Evolutionary conservation across 2,329 filamentous ascomycete species (phyloP).

Genomic region (Scopulariopsis brevicaulis): DNA sequence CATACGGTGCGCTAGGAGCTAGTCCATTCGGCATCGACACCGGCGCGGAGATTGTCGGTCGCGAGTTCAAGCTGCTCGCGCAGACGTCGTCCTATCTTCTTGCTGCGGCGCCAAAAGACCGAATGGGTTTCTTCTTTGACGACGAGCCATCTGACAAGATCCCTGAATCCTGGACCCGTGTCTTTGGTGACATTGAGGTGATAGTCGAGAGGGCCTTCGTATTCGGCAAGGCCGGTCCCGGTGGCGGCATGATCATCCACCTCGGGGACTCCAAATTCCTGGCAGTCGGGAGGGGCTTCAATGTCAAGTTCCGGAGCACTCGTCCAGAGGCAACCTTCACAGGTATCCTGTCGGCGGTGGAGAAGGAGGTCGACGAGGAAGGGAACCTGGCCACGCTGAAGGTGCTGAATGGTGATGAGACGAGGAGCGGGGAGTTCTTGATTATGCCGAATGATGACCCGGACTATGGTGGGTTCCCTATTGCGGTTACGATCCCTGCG

Average conservation of each 20-base stretch:
- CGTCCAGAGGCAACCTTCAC: conserved; percentile 21
- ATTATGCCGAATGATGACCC: conserved; percentile 46
- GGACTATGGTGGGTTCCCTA: conserved; percentile 44
- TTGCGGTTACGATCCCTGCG: conserved; percentile 40
- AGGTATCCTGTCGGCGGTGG: conserved; percentile 21
- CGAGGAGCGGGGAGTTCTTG: conserved; percentile 27
- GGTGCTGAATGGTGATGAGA: conserved; percentile 27
- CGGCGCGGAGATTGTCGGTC: conserved; percentile 15
- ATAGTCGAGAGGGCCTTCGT: conserved; percentile 25
- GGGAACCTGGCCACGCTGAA: conserved; percentile 19
- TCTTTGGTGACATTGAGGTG: conserved; percentile 17
- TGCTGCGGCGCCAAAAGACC: conserved; percentile 15
- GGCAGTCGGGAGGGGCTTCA: conserved; percentile 23
- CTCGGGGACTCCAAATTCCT: conserved; percentile 21
- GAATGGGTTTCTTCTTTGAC: conserved; percentile 26
- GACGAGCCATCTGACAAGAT: conserved; percentile 10
- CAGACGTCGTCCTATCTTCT: conserved; percentile 17
- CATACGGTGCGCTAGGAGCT: conserved; percentile 23
- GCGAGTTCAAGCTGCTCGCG: conserved; percentile 18
- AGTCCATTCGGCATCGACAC: conserved; percentile 28
- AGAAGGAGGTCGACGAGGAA: conserved; percentile 22
- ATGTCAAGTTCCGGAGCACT: conserved; percentile 20
- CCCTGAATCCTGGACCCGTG: neutral
- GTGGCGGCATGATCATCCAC: conserved; percentile 25
- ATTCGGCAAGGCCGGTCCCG: conserved; percentile 24